Base-by-base conservation (phyloP, 1,284 basidiomycete genomes). In the Pseudozyma hubeiensis region DNA sequence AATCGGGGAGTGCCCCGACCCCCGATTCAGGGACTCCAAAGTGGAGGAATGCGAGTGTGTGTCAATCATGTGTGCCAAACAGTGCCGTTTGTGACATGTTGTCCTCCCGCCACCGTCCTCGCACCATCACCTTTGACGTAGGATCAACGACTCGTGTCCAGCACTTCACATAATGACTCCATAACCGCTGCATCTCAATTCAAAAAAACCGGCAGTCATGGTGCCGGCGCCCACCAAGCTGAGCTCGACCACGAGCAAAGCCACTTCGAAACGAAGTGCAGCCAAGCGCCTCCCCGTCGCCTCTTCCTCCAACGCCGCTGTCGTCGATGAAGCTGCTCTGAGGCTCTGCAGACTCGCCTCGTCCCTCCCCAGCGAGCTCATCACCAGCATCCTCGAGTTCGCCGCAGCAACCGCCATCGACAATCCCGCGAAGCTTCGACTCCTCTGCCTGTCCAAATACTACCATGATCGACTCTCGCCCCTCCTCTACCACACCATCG, bases 391-490 rank as follows among this genome's bases (percentile, higher is more conserved):
- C 11, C 64, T 77, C 30, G 59, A 67, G 31, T 66, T 69, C 9
- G 65, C 69, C 1, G 67, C 67, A 1, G 43, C 62, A 5, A 63
- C 45, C 10, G 49, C 64, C 4, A 55, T 57, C 1, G 53, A 61
- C 24, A 61, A 53, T 31, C 7, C 14, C 5, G 45, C 41, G 44
- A 67, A 66, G 39, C 55, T 73, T 6, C 39, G 46, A n/a, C 57
- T 72, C 17, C 70, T 78, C n/a, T 53, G 62, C 33, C 47, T 78
- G 30, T 74, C 67, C 44, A 67, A 56, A 34, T 57, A 57, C 53
- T 59, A 74, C 56, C 49, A 64, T 34, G 44, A 59, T 1, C 63
- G 59, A 4, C 62, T 81, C 29, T 63, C 70, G 4, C 68, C 69
- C 7, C 50, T 60, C n/a, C n/a, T 75, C 29, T 81, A 74, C 53